Conservation (phyloP, 2,329 filamentous ascomycete genomes). For the Elsinoe batatas region DNA sequence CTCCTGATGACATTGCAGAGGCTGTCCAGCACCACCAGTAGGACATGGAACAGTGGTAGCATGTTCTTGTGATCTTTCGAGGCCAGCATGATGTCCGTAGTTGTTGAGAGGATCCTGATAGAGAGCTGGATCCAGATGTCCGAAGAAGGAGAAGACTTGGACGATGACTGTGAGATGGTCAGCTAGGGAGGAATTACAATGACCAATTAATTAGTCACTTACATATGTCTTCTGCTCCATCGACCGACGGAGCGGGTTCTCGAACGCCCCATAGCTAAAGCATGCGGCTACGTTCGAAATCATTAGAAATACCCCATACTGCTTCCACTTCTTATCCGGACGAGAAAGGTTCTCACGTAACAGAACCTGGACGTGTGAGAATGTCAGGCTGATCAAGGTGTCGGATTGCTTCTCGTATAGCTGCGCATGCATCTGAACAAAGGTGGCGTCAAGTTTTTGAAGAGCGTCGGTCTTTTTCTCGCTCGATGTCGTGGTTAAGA, state of each 20-base stretch:
- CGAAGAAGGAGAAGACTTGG: not conserved
- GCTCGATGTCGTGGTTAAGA: not conserved
- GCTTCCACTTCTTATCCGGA: conserved; percentile 38
- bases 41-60: conserved; percentile 53
- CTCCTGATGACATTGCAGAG: conserved; percentile 21
- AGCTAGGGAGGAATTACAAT: no score
- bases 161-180: not conserved
- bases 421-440: conserved; percentile 4
- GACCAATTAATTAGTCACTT: no score
- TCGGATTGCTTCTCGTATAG: not conserved
- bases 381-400: not conserved
- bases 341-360: not conserved
- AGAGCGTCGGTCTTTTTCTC: not conserved
- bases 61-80: conserved; percentile 30
- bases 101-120: conserved; percentile 30
- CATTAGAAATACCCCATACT: conserved; percentile 49
- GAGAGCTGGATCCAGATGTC: conserved; percentile 26
- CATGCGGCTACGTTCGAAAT: conserved; percentile 47
- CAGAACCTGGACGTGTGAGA: not conserved
- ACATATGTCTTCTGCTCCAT: conserved; percentile 22
- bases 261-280: conserved; percentile 44
- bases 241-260: conserved; percentile 38
- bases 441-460: not conserved
- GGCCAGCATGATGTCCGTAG: conserved; percentile 32
- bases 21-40: conserved; percentile 49